Evolutionary conservation across 257 asterid genomes (phyloP).

Genomic region (Coffea canephora): DNA sequence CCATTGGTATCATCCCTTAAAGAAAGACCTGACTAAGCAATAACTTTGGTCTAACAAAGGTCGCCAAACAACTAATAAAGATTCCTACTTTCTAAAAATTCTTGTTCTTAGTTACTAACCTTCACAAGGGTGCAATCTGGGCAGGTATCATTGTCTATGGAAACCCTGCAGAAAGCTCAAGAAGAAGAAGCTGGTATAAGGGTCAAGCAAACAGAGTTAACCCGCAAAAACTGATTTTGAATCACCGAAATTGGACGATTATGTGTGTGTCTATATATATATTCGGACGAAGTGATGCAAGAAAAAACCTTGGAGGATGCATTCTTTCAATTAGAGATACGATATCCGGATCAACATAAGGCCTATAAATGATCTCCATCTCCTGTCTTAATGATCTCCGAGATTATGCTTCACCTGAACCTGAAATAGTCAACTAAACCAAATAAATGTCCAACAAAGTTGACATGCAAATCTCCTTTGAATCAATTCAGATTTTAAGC

Average conservation of each 20-base stretch:
- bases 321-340: conserved; percentile 62
- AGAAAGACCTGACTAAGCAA: conserved; percentile 1
- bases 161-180: conserved; percentile 47
- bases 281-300: neutral
- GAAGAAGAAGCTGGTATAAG: neutral
- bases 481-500: neutral
- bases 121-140: conserved; percentile 75
- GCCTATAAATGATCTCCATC: conserved; percentile 68
- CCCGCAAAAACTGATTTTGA: neutral
- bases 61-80: conserved; percentile 1
- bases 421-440: neutral
- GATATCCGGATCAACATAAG: conserved; percentile 58
- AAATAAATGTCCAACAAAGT: too few relatives aligned
- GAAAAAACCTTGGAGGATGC: conserved; percentile 79
- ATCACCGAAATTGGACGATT: neutral
- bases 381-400: conserved; percentile 6
- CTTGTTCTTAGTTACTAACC: conserved; percentile 36
- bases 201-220: neutral
- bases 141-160: conserved; percentile 64
- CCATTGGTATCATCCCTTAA: neutral
- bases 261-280: too few relatives aligned
- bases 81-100: neutral
- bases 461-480: neutral
- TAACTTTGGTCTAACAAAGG: neutral
- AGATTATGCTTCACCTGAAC: conserved; percentile 10